A percentile compares a stretch with the other conserved stretches of the same genome.
These are phyloP conservation scores for Guadua angustifolia DNA, from an alignment of 176 grass and related monocot genomes.

Conservation along the genomic window DNA sequence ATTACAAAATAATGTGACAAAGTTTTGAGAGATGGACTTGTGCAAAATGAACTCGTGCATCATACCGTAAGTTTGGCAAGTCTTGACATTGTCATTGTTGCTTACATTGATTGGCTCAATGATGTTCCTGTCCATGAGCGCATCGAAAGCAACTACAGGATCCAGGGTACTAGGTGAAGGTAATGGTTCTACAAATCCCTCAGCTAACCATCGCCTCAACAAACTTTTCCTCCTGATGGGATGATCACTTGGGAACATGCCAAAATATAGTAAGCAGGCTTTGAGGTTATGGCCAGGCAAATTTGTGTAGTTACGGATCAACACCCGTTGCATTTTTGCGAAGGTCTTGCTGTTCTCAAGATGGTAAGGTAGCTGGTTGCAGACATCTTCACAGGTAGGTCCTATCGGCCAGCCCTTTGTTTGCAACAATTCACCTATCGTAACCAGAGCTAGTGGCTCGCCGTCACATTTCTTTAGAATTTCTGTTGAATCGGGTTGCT, in stretches of 20 bases:
- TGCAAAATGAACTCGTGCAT: constrained; percentile 27
- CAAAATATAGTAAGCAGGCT: constrained; percentile 33
- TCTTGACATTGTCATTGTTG: constrained; percentile 21
- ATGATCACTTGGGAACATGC: constrained; percentile 11
- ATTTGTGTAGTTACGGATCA: constrained; percentile 17
- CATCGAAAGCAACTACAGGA: neutral
- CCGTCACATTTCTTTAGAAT: constrained; percentile 33
- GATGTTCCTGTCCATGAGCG: constrained; percentile 1
- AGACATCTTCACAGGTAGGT: neutral
- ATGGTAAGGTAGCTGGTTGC: neutral
- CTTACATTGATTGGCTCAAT: constrained; percentile 25
- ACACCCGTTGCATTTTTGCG: neutral
- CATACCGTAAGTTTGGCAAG: constrained; percentile 15
- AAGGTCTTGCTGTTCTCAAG: constrained; percentile 5
- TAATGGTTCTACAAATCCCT: constrained; percentile 10
- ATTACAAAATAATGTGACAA: neutral
- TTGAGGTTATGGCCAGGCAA: constrained; percentile 17
- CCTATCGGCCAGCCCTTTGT: constrained; percentile 2
- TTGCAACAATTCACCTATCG: constrained; percentile 2
- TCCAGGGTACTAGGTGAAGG: neutral
- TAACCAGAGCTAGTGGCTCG: constrained; percentile 21
- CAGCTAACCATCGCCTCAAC: constrained; percentile 18
- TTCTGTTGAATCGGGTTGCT: neutral
- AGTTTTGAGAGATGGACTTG: constrained; percentile 2
- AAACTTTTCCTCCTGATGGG: constrained; percentile 17